Percentiles rank a stretch among this genome's conserved stretches.
Conservation (phyloP, 2,329 filamentous ascomycete species). For the Colletotrichum tabaci region DNA sequence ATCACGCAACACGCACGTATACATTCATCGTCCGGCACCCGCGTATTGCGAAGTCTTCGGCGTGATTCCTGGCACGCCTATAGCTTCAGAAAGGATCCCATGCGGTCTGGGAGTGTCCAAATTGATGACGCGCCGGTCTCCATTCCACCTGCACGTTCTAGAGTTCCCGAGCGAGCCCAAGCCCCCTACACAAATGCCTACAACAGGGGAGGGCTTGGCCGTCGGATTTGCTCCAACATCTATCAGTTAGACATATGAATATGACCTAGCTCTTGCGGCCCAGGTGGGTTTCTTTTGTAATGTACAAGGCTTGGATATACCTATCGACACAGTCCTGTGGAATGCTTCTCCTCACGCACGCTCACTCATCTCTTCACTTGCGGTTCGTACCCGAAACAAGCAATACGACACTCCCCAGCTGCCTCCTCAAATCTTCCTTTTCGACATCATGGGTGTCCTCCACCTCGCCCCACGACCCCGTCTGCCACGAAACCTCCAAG, state of each 20-base stretch:
- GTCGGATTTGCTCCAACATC: slow-evolving; percentile 5
- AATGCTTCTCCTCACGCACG: too few relatives aligned
- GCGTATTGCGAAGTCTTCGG: too few relatives aligned
- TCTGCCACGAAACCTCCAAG: slow-evolving; percentile 93
- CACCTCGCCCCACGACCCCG: slow-evolving; percentile 92
- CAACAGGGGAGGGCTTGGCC: too few relatives aligned
- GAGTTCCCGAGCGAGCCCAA: too few relatives aligned
- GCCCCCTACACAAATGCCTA: too few relatives aligned
- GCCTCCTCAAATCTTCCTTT: slow-evolving; percentile 88
- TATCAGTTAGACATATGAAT: neutral
- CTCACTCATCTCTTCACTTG: slow-evolving; percentile 6
- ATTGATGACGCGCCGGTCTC: too few relatives aligned
- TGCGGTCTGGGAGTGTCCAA: too few relatives aligned
- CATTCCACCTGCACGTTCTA: too few relatives aligned
- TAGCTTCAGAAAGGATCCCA: too few relatives aligned
- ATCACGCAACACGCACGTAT: too few relatives aligned
- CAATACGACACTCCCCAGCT: slow-evolving; percentile 89
- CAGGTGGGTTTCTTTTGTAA: neutral
- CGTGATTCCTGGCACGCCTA: too few relatives aligned
- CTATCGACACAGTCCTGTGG: slow-evolving; percentile 4
- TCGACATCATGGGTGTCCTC: slow-evolving; percentile 99
- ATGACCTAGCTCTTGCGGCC: neutral
- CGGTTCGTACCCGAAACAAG: slow-evolving; percentile 76
- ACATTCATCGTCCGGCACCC: too few relatives aligned
- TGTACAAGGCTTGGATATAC: neutral